These are phyloP conservation scores for Globisporangium splendens DNA, from an alignment of 352 stramenopile genomes.

Conservation along the genomic window DNA sequence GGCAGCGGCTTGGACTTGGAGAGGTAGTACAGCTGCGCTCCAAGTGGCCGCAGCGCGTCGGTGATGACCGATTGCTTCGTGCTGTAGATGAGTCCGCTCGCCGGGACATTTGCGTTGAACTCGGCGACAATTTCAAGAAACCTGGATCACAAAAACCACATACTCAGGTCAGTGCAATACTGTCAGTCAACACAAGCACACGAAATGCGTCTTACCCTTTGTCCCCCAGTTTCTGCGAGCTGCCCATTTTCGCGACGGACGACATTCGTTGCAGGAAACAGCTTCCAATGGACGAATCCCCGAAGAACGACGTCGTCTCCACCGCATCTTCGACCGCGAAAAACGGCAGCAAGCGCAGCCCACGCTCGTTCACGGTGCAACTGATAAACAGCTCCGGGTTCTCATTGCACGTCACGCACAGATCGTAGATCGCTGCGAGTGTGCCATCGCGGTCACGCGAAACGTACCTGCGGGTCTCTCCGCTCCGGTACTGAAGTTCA, in stretches of 20 bases:
- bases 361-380: conserved; percentile 60
- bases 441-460: conserved; percentile 68
- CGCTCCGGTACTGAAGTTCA: conserved; percentile 72
- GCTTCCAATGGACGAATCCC: conserved; percentile 71
- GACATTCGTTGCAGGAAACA: conserved; percentile 80
- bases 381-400: conserved; percentile 76
- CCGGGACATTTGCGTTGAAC: conserved; percentile 89
- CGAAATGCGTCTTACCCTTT: conserved; percentile 42
- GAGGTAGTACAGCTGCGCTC: conserved; percentile 75
- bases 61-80: conserved; percentile 76
- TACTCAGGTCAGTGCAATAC: no score
- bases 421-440: conserved; percentile 73
- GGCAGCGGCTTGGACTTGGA: conserved; percentile 64
- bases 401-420: conserved; percentile 71
- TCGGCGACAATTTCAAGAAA: conserved; percentile 83
- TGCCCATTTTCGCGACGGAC: conserved; percentile 58
- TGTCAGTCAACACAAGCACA: neutral
- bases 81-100: conserved; percentile 79
- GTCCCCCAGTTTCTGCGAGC: conserved; percentile 48
- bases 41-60: conserved; percentile 76
- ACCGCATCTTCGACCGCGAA: conserved; percentile 64
- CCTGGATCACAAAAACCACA: conserved; percentile 15
- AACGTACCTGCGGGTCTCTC: conserved; percentile 52
- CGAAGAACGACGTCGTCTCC: conserved; percentile 77
- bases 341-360: conserved; percentile 63